Evolutionary conservation across 768 basidiomycete species (phyloP).

Genomic region (Boletus speciosus): DNA sequence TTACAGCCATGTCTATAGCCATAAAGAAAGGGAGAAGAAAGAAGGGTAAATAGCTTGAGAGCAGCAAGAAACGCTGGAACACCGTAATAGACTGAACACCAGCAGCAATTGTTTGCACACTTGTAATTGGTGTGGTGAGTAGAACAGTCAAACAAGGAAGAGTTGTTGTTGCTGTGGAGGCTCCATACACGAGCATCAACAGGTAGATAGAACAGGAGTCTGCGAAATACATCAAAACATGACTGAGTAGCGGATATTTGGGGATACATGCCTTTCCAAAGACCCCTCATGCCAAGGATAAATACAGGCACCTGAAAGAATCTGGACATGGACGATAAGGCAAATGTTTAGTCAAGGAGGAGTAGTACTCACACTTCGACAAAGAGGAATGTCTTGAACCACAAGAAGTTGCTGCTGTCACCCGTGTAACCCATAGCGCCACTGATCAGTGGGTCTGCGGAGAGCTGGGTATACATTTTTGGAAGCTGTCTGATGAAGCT

Average conservation of each 20-base stretch:
- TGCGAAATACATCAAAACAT: conserved; percentile 22
- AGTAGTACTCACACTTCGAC: conserved; percentile 51
- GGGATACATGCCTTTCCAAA: conserved; percentile 48
- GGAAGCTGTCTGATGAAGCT: conserved; percentile 41
- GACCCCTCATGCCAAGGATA: conserved; percentile 57
- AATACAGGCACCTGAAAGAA: conserved; percentile 78
- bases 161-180: conserved; percentile 75
- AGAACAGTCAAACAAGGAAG: conserved; percentile 65
- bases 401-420: conserved; percentile 39
- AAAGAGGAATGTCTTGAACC: conserved; percentile 64
- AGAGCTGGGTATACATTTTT: conserved; percentile 50
- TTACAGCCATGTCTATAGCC: conserved; percentile 65
- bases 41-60: conserved; percentile 75
- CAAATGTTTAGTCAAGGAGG: not conserved
- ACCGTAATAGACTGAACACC: conserved; percentile 40
- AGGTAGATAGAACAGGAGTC: conserved; percentile 53
- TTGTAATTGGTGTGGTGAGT: conserved; percentile 48
- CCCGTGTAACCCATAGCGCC: conserved; percentile 44
- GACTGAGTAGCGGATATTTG: not conserved
- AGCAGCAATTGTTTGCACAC: conserved; percentile 28
- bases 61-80: conserved; percentile 53
- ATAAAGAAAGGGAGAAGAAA: conserved; percentile 68
- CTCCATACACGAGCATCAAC: conserved; percentile 68
- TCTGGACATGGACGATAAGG: conserved; percentile 19
- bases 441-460: conserved; percentile 66